A percentile compares a stretch with the other conserved stretches of the same genome.
Evolutionary conservation across 78 protist genomes (phyloP).

Genomic region (slime mould (Dictyostelium discoideum)): DNA sequence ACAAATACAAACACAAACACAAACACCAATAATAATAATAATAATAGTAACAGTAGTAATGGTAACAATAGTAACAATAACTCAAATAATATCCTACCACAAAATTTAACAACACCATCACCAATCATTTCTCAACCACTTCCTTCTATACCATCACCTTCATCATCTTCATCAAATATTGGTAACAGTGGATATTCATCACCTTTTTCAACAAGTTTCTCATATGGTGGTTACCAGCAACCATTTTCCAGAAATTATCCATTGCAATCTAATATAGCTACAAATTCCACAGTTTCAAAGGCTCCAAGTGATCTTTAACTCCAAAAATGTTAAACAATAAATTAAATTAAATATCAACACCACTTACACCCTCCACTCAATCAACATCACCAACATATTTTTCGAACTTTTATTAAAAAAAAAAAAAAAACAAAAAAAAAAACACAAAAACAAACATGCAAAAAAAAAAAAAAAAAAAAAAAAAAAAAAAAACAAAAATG

Average conservation of each 20-base stretch:
- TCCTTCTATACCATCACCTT: background rate
- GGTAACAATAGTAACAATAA: background rate
- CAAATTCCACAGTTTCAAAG: background rate
- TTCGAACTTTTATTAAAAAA: too few relatives aligned
- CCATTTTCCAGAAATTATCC: slow-evolving; percentile 1
- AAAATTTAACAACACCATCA: background rate
- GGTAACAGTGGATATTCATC: background rate
- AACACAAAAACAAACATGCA: background rate
- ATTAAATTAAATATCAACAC: background rate
- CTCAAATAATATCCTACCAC: background rate
- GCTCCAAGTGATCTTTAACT: background rate
- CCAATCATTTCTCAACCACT: background rate
- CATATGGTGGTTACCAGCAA: slow-evolving; percentile 5
- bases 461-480: too few relatives aligned
- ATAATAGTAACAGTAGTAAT: background rate
- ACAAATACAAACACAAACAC: too few relatives aligned
- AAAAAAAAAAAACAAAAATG: background rate
- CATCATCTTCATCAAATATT: background rate
- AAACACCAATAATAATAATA: background rate
- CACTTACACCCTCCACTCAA: background rate
- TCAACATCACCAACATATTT: too few relatives aligned
- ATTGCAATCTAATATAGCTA: background rate
- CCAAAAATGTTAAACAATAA: background rate
- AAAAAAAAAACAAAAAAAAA: too few relatives aligned
- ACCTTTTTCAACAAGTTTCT: slow-evolving; percentile 2